These are phyloP conservation scores for Pyricularia grisea DNA, from an alignment of 2,329 filamentous ascomycete species.

Conservation along the genomic window DNA sequence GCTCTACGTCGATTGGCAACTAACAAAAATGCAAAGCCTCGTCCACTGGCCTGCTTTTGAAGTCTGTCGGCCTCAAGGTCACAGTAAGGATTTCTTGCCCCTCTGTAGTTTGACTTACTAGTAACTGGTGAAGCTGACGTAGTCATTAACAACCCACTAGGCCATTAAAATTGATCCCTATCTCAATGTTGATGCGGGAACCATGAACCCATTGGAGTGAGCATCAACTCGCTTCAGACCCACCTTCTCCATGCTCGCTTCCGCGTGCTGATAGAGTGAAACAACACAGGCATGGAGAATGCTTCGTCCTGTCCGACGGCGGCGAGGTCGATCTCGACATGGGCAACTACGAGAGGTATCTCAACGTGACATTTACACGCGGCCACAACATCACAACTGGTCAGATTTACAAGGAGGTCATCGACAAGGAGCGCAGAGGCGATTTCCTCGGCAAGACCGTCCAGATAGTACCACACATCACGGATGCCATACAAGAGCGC, in stretches of 20 bases:
- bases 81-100: constrained; percentile 43
- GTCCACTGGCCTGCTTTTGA: constrained; percentile 55
- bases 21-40: constrained; percentile 4
- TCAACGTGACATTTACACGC: constrained; percentile 69
- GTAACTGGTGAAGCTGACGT: not conserved
- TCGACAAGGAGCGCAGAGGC: constrained; percentile 54
- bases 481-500: constrained; percentile 86
- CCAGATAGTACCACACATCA: constrained; percentile 79
- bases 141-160: constrained; percentile 6
- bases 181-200: constrained; percentile 27
- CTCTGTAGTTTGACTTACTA: constrained; percentile 33
- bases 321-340: constrained; percentile 54
- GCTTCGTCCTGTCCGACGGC: constrained; percentile 78
- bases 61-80: constrained; percentile 71
- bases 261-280: not conserved
- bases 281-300: constrained; percentile 64
- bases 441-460: constrained; percentile 86
- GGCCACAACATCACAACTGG: constrained; percentile 97
- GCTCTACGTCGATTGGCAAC: not conserved
- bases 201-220: constrained; percentile 27
- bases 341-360: constrained; percentile 56
- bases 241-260: not conserved
- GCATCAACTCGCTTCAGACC: constrained; percentile 3
- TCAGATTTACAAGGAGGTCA: constrained; percentile 88
- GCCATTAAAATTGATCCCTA: constrained; percentile 42